phyloP scores from a whole-genome alignment of 2,329 filamentous ascomycete species.

The Penicillium palitans region DNA sequence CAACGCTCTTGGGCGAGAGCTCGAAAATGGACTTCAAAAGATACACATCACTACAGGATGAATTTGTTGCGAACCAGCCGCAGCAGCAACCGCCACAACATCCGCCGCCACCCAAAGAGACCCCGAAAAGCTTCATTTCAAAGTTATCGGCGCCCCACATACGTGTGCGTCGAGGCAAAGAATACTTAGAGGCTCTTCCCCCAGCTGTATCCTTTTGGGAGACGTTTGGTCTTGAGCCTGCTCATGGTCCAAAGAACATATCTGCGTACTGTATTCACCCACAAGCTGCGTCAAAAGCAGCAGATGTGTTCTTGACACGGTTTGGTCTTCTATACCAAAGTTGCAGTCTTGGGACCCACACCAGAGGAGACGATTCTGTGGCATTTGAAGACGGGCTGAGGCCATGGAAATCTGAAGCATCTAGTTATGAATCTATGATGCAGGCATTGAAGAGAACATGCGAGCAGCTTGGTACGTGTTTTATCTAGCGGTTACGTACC shows the following conservation, averaged over 20 bases:
- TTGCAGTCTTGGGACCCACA: conserved; percentile 57
- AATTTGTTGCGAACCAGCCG: conserved; percentile 19
- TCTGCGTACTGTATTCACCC: conserved; percentile 59
- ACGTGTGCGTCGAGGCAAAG: conserved; percentile 55
- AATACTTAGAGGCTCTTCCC: conserved; percentile 56
- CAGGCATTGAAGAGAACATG: conserved; percentile 37
- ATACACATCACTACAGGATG: conserved; percentile 38
- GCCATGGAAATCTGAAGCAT: conserved; percentile 36
- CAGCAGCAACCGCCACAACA: conserved; percentile 12
- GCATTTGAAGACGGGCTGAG: conserved; percentile 42
- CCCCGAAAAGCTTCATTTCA: conserved; percentile 38
- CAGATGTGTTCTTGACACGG: conserved; percentile 54
- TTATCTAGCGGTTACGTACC: background rate
- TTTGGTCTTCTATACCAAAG: conserved; percentile 57
- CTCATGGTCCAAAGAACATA: conserved; percentile 58
- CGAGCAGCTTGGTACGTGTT: conserved; percentile 40
- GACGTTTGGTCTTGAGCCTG: conserved; percentile 58
- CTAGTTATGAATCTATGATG: conserved; percentile 37
- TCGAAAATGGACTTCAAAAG: conserved; percentile 39
- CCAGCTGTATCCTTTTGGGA: conserved; percentile 63
- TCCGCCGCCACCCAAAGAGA: conserved; percentile 26
- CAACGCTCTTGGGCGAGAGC: conserved; percentile 30
- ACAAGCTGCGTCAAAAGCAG: conserved; percentile 46
- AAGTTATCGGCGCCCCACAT: conserved; percentile 55
- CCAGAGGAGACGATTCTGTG: conserved; percentile 44